Conservation (phyloP, 495 filamentous ascomycete genomes). For the Aspergillus nanangensis region DNA sequence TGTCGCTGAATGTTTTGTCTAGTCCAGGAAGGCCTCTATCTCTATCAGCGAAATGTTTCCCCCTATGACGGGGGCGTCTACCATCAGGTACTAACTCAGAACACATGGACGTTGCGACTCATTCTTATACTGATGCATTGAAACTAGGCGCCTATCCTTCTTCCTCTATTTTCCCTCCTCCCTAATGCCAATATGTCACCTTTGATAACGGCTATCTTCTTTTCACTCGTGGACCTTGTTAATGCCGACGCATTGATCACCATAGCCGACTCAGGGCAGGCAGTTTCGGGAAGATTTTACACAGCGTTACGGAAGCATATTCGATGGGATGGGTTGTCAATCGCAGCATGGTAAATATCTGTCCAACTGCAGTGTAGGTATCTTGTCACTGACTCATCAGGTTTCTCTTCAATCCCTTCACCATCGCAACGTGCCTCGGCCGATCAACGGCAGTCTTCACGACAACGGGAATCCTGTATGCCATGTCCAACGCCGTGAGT, state of each 20-base stretch:
- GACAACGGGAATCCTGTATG: conserved; percentile 79
- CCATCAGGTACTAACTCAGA: conserved; percentile 62
- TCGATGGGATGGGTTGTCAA: conserved; percentile 67
- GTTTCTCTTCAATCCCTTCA: conserved; percentile 94
- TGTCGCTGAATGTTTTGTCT: background rate
- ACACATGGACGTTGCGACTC: background rate
- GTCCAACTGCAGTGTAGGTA: background rate
- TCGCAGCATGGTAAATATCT: conserved; percentile 69
- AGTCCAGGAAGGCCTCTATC: conserved; percentile 96
- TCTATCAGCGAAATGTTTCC: conserved; percentile 93
- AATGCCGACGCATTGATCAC: conserved; percentile 77
- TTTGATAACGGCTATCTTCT: conserved; percentile 74
- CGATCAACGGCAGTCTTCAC: conserved; percentile 89
- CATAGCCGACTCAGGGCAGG: conserved; percentile 80
- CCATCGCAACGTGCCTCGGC: conserved; percentile 87
- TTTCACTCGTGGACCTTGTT: conserved; percentile 74
- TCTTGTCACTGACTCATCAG: conserved; percentile 33
- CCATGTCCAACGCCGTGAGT: conserved; percentile 74
- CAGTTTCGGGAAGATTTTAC: conserved; percentile 65
- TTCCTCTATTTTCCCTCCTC: conserved; percentile 85
- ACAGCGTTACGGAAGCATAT: conserved; percentile 73
- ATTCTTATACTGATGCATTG: conserved; percentile 2
- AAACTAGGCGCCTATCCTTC: conserved; percentile 73
- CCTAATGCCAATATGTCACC: conserved; percentile 60
- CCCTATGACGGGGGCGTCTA: conserved; percentile 97